Conservation (phyloP, 2,329 filamentous ascomycete genomes). For the Pseudopithomyces chartarum region DNA sequence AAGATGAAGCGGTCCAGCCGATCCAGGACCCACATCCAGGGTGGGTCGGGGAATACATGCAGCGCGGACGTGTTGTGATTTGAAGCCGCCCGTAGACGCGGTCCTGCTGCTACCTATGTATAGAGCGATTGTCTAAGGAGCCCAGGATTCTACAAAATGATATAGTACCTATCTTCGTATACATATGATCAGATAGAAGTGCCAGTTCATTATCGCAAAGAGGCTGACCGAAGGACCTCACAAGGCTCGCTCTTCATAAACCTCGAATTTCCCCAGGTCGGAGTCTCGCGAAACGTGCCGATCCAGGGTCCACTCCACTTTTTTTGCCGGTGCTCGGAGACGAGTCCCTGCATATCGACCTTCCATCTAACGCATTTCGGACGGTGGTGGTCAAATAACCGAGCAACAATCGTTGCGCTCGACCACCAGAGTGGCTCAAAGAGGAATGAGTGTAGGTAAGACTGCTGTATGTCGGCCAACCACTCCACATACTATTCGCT, state of each 20-base stretch:
- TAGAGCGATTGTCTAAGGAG: background rate
- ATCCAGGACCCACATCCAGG: slow-evolving; percentile 10
- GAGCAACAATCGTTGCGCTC: background rate
- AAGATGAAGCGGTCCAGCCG: slow-evolving; percentile 24
- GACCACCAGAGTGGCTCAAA: slow-evolving; percentile 1
- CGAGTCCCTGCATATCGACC: slow-evolving; percentile 11
- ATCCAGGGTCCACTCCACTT: too few relatives aligned
- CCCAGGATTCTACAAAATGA: background rate
- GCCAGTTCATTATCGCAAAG: too few relatives aligned
- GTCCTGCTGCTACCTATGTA: background rate
- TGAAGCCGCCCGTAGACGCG: slow-evolving; percentile 7
- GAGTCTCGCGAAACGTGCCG: too few relatives aligned
- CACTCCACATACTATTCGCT: background rate
- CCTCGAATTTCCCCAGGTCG: too few relatives aligned
- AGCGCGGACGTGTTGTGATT: slow-evolving; percentile 7
- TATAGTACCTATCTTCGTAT: background rate
- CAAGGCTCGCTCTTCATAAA: background rate
- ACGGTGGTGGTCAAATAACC: background rate
- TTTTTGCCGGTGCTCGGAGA: background rate
- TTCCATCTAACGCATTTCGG: background rate
- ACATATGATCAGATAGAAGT: too few relatives aligned
- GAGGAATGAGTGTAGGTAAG: slow-evolving; percentile 3
- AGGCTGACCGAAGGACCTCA: too few relatives aligned
- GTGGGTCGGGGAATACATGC: slow-evolving; percentile 9
- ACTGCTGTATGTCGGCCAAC: background rate